Evolutionary conservation across 2,329 filamentous ascomycete species (phyloP), one percentile per base, ranked within the genome.

Genomic region (Exophiala sp.): DNA sequence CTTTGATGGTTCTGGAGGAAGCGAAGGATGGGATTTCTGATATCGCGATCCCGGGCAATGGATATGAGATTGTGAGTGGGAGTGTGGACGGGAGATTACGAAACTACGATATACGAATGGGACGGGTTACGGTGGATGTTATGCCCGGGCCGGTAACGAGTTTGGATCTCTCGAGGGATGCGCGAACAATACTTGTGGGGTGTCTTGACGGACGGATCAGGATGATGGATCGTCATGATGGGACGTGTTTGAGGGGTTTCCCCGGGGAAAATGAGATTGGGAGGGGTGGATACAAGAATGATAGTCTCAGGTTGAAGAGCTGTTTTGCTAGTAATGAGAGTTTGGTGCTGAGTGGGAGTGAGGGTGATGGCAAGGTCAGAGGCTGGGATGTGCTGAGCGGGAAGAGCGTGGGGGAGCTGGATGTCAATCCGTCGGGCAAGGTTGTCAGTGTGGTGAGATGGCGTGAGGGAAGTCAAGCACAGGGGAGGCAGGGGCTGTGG

Each of bases 331-430:
- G 83, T 29, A 84, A 81, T 59, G 92, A 96, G 71, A 85, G 82
- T 55, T 86, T 87, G 45, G 89, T 94, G 1, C 65, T 96, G 3
- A 87, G 84, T 47, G 92, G 92, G 6, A 90, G 91, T 65, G 91
- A 96, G 71, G 77, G 81, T 65, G 76, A 86, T 57, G 88, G 87
- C 2, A 77, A 78, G 64, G 71, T 91, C 6, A 85, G 86, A 75
- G 89, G 84, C 1, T 97, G 92, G 92, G 91, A 96, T 72, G 74
- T 95, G 16, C 69, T 96, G 50, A 86, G 80, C 5, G 91, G 89
- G 1, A 81, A 84, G 50, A 33, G 42, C 18, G 49, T 63, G 33
- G 62, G 55, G 2, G 44, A 32, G 29, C 49, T 66, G 41, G 51
- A 60, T 9, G 49, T 63, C 42, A 59, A 52, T 50, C 21, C 55